A percentile compares a stretch with the other conserved stretches of the same genome.
phyloP scores from a whole-genome alignment of 2,329 filamentous ascomycete species.

The Fusarium neocosmosporiellum region DNA sequence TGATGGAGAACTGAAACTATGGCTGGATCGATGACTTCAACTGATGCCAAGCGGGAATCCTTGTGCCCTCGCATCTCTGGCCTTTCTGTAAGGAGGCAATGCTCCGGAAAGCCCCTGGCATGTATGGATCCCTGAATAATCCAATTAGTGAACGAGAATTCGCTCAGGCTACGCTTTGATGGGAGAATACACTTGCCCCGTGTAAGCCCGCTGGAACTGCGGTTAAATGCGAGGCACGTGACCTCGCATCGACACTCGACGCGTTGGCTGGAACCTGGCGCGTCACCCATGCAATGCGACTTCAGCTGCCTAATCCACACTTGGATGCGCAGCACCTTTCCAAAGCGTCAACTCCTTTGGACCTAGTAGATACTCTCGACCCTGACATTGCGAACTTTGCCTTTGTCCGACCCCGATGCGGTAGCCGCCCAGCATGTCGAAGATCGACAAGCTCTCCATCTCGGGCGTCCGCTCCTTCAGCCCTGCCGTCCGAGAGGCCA shows the following conservation, averaged over 20 bases:
- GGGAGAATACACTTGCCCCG: neutral
- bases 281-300: slow-evolving; percentile 17
- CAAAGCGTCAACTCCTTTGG: neutral
- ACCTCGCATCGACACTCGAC: slow-evolving; percentile 31
- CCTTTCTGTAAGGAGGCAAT: neutral
- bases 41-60: neutral
- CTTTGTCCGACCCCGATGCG: slow-evolving; percentile 10
- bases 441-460: slow-evolving; percentile 91
- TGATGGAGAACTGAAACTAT: neutral
- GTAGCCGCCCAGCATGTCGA: slow-evolving; percentile 66
- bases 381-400: neutral
- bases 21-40: slow-evolving; percentile 2
- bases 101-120: neutral
- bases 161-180: neutral
- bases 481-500: slow-evolving; percentile 77
- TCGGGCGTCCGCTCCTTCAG: slow-evolving; percentile 88
- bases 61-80: neutral
- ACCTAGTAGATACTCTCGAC: slow-evolving; percentile 3
- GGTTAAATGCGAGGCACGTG: slow-evolving; percentile 21
- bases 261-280: slow-evolving; percentile 22
- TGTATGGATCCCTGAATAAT: neutral
- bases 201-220: slow-evolving; percentile 15
- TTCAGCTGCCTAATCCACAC: slow-evolving; percentile 15
- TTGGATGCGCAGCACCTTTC: neutral
- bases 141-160: slow-evolving; percentile 29